Conservation (phyloP, 2,329 filamentous ascomycete species). For the Fusarium xyrophilum region DNA sequence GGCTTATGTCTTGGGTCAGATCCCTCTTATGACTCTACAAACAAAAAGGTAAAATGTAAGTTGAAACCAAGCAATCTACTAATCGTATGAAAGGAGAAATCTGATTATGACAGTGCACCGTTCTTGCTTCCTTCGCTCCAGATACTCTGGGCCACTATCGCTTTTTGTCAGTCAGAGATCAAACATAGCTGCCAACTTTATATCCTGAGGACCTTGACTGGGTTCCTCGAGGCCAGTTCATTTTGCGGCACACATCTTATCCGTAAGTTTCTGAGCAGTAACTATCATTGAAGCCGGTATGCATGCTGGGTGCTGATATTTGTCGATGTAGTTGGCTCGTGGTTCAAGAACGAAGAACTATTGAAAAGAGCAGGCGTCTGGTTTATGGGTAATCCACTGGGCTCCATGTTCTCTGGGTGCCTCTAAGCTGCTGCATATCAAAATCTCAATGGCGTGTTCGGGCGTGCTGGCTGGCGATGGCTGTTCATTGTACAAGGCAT, state of each 20-base stretch:
- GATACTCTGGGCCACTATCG: neutral
- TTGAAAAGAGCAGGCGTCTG: slow-evolving; percentile 1
- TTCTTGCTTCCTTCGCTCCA: neutral
- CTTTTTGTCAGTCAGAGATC: neutral
- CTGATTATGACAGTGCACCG: neutral
- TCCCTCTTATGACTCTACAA: neutral
- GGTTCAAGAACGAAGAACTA: slow-evolving; percentile 6
- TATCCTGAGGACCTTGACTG: neutral
- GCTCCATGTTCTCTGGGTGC: neutral
- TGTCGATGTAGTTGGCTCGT: neutral
- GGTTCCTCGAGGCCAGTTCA: neutral
- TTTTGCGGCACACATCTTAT: neutral
- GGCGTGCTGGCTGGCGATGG: slow-evolving; percentile 7
- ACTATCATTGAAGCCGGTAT: fast-evolving
- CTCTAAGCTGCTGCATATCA: slow-evolving; percentile 2
- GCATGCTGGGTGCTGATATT: fast-evolving
- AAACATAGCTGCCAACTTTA: slow-evolving; percentile 1
- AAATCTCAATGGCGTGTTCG: neutral
- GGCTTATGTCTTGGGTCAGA: neutral
- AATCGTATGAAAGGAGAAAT: fast-evolving
- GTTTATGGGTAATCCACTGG: slow-evolving; percentile 1
- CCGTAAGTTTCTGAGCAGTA: fast-evolving
- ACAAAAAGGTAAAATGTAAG: slow-evolving; percentile 9
- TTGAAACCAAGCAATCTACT: fast-evolving
- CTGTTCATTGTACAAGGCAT: slow-evolving; percentile 1